Conservation (phyloP, 148 eudicot species). For the Bassia scoparia region DNA sequence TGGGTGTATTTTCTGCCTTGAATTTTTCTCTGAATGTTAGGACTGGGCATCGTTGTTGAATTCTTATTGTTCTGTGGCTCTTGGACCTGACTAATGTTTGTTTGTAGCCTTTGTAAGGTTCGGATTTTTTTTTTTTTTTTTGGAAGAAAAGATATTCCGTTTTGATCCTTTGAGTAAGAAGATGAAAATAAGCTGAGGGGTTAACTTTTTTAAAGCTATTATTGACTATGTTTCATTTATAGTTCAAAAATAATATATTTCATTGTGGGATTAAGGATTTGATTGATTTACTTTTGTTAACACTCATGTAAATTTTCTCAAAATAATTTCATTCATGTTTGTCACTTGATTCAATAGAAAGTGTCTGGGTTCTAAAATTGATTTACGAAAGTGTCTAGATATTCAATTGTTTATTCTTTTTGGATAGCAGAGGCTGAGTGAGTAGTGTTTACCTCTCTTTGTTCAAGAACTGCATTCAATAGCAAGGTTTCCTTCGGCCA, state of each 20-base stretch:
- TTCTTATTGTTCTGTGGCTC: background rate
- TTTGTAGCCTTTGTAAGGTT: background rate
- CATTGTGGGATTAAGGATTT: no score
- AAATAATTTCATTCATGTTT: background rate
- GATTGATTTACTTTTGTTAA: no score
- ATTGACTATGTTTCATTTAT: slow-evolving; percentile 3
- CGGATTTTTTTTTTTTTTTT: no score
- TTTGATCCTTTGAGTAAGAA: background rate
- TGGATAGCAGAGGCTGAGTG: background rate
- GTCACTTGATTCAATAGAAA: background rate
- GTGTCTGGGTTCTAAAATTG: background rate
- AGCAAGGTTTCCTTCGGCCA: background rate
- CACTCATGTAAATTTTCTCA: background rate
- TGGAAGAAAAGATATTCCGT: background rate
- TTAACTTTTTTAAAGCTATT: background rate
- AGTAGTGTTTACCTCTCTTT: background rate
- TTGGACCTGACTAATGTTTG: background rate
- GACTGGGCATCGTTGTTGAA: no score
- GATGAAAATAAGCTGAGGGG: no score
- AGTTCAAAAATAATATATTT: no score
- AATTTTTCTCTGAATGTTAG: background rate
- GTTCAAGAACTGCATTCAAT: background rate
- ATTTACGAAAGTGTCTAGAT: background rate
- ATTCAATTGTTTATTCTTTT: no score
- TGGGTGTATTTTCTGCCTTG: no score